These are phyloP conservation scores for Myxozyma melibiosi DNA, from an alignment of 805 yeast species.

Conservation along the genomic window DNA sequence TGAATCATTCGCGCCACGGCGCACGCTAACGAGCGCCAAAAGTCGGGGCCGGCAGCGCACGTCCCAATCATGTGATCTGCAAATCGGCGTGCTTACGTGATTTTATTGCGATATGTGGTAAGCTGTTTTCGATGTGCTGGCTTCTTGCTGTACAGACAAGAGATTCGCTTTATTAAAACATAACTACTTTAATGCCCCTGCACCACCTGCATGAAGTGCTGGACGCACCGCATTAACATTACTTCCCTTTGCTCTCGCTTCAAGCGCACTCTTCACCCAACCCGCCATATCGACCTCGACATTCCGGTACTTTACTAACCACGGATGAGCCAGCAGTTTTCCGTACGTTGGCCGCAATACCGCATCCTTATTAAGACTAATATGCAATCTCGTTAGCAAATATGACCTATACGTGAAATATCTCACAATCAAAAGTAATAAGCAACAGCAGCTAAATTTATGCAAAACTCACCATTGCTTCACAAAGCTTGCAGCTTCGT, in stretches of 20 bases:
- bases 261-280: constrained; percentile 40
- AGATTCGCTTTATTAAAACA: not conserved
- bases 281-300: constrained; percentile 47
- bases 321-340: constrained; percentile 74
- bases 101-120: not conserved
- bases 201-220: constrained; percentile 30
- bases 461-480: constrained; percentile 48
- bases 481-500: constrained; percentile 83
- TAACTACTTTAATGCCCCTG: not conserved
- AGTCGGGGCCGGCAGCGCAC: not conserved
- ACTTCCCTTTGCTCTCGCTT: not conserved
- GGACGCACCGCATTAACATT: constrained; percentile 4
- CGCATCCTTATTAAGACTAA: constrained; percentile 70
- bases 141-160: not conserved
- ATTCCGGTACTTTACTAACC: constrained; percentile 63
- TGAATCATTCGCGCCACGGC: not conserved
- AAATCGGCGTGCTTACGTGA: not conserved
- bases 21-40: not conserved
- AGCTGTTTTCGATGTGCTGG: not conserved
- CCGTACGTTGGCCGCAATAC: constrained; percentile 78
- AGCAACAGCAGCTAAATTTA: too few species aligned
- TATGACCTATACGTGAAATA: too few species aligned
- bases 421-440: not conserved
- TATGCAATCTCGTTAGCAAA: not conserved
- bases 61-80: not conserved